Conservation (phyloP, 1,284 basidiomycete genomes). For the Salmacisia buchloeana region DNA sequence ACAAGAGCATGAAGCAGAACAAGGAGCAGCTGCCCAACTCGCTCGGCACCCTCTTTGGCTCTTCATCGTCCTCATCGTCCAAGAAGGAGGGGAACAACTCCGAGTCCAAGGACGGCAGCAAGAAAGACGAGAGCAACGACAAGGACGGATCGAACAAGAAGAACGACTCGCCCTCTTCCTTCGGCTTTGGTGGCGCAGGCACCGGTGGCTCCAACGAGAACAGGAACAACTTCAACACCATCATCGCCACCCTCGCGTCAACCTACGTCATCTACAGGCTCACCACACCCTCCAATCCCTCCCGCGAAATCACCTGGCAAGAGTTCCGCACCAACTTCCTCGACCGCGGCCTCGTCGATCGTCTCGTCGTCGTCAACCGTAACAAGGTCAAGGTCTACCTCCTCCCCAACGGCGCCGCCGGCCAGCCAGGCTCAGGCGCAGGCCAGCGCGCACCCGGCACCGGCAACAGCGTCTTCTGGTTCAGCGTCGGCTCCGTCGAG, state of each 20-base stretch:
- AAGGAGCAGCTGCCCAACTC: background rate
- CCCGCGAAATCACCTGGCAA: constrained; percentile 95
- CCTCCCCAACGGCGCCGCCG: constrained; percentile 66
- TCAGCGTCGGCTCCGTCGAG: constrained; percentile 96
- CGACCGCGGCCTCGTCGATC: constrained; percentile 92
- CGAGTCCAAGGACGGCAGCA: constrained; percentile 17
- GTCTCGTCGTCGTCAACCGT: constrained; percentile 86
- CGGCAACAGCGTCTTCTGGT: constrained; percentile 63
- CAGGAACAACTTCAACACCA: constrained; percentile 40
- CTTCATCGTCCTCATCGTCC: constrained; percentile 16
- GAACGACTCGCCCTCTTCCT: constrained; percentile 16
- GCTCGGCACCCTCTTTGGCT: constrained; percentile 17
- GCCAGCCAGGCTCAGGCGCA: background rate
- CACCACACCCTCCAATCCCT: constrained; percentile 55
- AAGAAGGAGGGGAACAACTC: constrained; percentile 23
- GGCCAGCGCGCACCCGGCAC: constrained; percentile 22
- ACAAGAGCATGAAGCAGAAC: constrained; percentile 11
- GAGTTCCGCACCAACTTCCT: constrained; percentile 93
- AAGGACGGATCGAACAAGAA: constrained; percentile 13
- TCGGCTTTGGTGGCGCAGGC: constrained; percentile 17
- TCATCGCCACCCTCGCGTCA: constrained; percentile 54
- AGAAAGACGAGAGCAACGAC: background rate
- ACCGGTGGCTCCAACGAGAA: constrained; percentile 34
- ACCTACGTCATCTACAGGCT: constrained; percentile 67
- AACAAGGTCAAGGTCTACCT: constrained; percentile 75